These are phyloP conservation scores for Niebla homalea DNA, from an alignment of 495 filamentous ascomycete species.

Conservation along the genomic window DNA sequence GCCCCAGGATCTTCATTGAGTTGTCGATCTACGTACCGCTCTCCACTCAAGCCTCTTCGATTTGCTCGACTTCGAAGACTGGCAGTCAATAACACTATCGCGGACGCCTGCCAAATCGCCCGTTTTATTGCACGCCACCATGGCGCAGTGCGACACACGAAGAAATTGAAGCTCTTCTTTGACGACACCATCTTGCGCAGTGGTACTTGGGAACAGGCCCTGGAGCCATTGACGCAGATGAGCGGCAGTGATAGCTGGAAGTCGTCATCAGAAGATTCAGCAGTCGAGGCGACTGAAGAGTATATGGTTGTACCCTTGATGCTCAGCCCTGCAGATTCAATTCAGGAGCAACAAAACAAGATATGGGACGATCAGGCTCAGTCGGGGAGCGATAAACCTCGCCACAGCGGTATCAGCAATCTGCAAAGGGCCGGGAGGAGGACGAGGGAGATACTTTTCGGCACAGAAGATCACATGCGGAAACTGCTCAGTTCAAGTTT, in stretches of 20 bases:
- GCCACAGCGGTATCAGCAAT: constrained; percentile 3
- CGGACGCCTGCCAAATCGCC: constrained; percentile 53
- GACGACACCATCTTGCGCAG: constrained; percentile 49
- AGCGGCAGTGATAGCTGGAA: constrained; percentile 40
- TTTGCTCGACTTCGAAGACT: constrained; percentile 48
- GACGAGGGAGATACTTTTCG: constrained; percentile 25
- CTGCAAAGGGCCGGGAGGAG: constrained; percentile 20
- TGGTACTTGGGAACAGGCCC: constrained; percentile 63
- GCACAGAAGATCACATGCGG: constrained; percentile 31
- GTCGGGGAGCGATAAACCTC: constrained; percentile 6
- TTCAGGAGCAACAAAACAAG: constrained; percentile 16
- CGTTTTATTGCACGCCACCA: constrained; percentile 47
- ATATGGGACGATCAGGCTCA: constrained; percentile 14
- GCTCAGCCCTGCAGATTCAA: constrained; percentile 16
- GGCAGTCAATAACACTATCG: constrained; percentile 50
- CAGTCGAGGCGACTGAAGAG: constrained; percentile 11
- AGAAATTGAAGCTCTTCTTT: constrained; percentile 51
- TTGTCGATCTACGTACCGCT: constrained; percentile 30
- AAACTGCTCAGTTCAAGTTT: constrained; percentile 20
- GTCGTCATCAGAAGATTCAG: constrained; percentile 25
- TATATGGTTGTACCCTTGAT: constrained; percentile 24
- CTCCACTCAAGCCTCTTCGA: constrained; percentile 32
- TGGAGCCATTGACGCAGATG: constrained; percentile 47
- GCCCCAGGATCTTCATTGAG: constrained; percentile 27
- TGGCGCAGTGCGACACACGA: constrained; percentile 32